Percentiles rank a stretch among this genome's conserved stretches.
Evolutionary conservation across 768 basidiomycete species (phyloP).

Genomic region (Mycena haematopus): DNA sequence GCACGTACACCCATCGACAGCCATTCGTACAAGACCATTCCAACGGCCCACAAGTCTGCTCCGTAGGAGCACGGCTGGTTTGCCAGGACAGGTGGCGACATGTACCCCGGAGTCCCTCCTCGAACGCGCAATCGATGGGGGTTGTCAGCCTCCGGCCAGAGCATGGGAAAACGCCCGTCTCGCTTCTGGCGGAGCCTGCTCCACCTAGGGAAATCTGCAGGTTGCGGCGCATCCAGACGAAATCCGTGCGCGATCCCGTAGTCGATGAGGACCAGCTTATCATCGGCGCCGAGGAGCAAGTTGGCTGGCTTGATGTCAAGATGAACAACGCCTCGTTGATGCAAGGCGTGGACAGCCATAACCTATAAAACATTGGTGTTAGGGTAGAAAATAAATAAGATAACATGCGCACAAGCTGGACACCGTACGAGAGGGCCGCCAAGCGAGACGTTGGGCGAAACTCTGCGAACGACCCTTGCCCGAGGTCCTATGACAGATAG

Average conservation of each 20-base stretch:
- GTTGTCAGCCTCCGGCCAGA: background rate
- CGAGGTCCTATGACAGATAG: background rate
- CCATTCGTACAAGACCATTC: background rate
- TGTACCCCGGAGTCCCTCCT: background rate
- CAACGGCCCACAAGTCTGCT: background rate
- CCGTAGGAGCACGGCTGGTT: background rate
- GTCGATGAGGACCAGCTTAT: background rate
- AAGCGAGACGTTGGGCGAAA: accelerated
- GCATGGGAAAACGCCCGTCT: background rate
- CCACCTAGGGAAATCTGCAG: background rate
- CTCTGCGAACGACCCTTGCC: background rate
- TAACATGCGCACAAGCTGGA: slow-evolving; percentile 9
- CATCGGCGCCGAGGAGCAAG: background rate
- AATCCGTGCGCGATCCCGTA: background rate
- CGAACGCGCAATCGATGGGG: background rate
- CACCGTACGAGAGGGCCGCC: background rate
- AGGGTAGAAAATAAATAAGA: background rate
- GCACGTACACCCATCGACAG: background rate
- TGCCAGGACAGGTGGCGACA: background rate
- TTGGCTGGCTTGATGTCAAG: slow-evolving; percentile 15
- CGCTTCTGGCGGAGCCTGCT: background rate
- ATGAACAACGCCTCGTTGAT: slow-evolving; percentile 10
- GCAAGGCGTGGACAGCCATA: background rate
- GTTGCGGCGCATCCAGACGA: too few species aligned
- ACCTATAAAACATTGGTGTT: background rate